These are phyloP conservation scores for Xylaria venustula DNA, from an alignment of 495 filamentous ascomycete species.

Conservation along the genomic window DNA sequence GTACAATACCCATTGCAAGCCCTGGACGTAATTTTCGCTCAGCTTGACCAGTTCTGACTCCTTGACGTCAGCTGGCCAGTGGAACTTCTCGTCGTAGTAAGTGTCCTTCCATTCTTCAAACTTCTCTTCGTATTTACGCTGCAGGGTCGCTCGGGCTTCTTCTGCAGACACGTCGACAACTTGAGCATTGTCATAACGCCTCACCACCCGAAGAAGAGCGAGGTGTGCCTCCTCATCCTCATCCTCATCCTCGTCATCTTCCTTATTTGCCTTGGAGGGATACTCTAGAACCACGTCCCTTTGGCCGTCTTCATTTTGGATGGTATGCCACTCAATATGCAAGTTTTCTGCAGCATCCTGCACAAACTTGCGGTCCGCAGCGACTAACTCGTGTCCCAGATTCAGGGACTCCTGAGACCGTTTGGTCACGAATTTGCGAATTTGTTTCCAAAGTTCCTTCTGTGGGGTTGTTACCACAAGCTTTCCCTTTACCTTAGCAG, in stretches of 20 bases:
- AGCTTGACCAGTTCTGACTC: slow-evolving; percentile 78
- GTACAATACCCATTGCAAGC: slow-evolving; percentile 95
- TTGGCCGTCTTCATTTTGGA: slow-evolving; percentile 73
- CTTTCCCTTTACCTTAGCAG: slow-evolving; percentile 62
- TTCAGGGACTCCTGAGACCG: slow-evolving; percentile 57
- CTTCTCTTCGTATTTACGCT: slow-evolving; percentile 80
- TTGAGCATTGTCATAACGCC: slow-evolving; percentile 85
- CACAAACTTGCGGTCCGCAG: slow-evolving; percentile 87
- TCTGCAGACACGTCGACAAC: slow-evolving; percentile 76
- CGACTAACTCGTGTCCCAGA: slow-evolving; percentile 71
- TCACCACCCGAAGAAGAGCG: slow-evolving; percentile 79
- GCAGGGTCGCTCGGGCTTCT: slow-evolving; percentile 71
- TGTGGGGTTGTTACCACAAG: slow-evolving; percentile 78
- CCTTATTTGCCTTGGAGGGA: slow-evolving; percentile 62
- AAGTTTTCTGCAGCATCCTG: slow-evolving; percentile 82
- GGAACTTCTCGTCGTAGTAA: slow-evolving; percentile 88
- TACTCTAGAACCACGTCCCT: slow-evolving; percentile 76
- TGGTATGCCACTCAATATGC: slow-evolving; percentile 76
- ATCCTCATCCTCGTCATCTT: slow-evolving; percentile 74
- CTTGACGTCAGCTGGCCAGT: slow-evolving; percentile 76
- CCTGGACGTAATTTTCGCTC: slow-evolving; percentile 95
- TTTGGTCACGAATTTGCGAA: slow-evolving; percentile 77
- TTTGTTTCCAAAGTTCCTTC: slow-evolving; percentile 72
- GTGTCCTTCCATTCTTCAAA: slow-evolving; percentile 91
- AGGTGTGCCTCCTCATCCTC: slow-evolving; percentile 86